phyloP scores from a whole-genome alignment of 2,329 filamentous ascomycete species.

The Albifimbria verrucaria region DNA sequence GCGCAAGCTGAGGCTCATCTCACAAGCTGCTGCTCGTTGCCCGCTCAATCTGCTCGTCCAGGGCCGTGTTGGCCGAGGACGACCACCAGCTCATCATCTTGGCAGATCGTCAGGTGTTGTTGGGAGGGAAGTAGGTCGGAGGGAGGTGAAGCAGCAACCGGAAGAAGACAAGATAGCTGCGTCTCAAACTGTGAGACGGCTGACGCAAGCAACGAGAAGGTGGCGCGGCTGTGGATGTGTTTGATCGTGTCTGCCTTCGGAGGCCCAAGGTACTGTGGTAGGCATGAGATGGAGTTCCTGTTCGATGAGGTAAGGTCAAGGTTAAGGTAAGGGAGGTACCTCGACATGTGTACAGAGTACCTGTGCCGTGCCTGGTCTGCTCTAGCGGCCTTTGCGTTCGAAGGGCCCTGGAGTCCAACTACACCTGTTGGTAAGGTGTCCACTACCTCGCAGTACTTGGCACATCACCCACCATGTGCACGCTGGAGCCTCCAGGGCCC shows the following conservation, averaged over 20 bases:
- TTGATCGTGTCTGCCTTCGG: neutral
- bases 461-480: too few species aligned
- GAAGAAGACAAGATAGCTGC: too few species aligned
- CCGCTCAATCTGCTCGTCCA: constrained; percentile 96
- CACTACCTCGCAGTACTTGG: neutral
- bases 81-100: constrained; percentile 94
- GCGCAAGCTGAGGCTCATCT: constrained; percentile 22
- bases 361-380: too few species aligned
- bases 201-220: neutral
- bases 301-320: neutral
- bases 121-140: neutral
- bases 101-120: constrained; percentile 3
- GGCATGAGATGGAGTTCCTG: neutral
- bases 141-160: too few species aligned
- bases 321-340: too few species aligned
- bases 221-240: neutral
- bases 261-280: neutral
- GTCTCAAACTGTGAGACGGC: too few species aligned
- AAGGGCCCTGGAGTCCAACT: too few species aligned
- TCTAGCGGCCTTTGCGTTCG: too few species aligned
- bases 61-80: constrained; percentile 79
- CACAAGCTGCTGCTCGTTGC: constrained; percentile 93
- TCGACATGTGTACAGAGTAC: too few species aligned
- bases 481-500: too few species aligned
- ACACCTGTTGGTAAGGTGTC: neutral